These are phyloP conservation scores for Monosporozyma aerobia DNA, from an alignment of 805 yeast species.

Conservation along the genomic window DNA sequence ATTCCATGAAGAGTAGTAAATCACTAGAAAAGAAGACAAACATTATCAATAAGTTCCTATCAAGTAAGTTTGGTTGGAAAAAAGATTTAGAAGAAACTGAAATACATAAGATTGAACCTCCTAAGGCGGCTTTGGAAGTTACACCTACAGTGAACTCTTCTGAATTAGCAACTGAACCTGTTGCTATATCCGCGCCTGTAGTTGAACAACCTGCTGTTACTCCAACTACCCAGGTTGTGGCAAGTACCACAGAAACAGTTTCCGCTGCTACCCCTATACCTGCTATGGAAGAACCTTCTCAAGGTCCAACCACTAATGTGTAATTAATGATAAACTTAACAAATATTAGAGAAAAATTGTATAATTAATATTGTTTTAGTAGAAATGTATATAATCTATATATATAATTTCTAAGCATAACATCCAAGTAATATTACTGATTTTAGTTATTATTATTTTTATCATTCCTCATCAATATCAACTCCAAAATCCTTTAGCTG, in stretches of 20 bases:
- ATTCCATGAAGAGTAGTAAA: conserved; percentile 22
- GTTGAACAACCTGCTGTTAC: neutral
- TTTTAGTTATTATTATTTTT: neutral
- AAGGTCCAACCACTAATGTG: neutral
- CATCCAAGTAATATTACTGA: neutral
- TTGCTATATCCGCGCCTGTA: neutral
- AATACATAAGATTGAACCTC: neutral
- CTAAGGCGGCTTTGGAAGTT: neutral
- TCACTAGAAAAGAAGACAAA: conserved; percentile 28
- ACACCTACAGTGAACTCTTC: no score
- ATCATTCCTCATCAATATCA: conserved; percentile 53
- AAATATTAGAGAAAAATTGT: neutral
- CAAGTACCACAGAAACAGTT: neutral
- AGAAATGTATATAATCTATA: neutral
- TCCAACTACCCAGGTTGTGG: neutral
- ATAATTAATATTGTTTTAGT: neutral
- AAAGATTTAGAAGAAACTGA: conserved; percentile 26
- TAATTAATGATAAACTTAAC: neutral
- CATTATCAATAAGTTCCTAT: conserved; percentile 33
- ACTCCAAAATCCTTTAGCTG: conserved; percentile 79
- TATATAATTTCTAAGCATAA: neutral
- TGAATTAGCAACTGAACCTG: neutral
- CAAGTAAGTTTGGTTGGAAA: conserved; percentile 52
- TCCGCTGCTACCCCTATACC: neutral
- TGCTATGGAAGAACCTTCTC: neutral